Conservation (phyloP, 106 monocot genomes). For the Dendrobium officinale region DNA sequence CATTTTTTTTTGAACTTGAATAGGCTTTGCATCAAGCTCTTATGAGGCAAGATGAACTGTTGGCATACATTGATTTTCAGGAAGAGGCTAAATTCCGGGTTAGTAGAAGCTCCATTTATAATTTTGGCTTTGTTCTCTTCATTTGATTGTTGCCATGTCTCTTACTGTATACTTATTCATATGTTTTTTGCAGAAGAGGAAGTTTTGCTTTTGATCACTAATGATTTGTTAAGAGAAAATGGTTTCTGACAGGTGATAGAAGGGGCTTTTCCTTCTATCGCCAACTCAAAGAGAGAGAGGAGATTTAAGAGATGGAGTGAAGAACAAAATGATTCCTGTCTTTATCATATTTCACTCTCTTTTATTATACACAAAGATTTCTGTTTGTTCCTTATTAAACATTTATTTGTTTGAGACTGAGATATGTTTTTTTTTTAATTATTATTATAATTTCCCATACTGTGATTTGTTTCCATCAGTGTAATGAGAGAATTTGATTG, state of each 20-base stretch:
- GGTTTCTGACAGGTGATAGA: background rate
- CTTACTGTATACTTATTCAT: background rate
- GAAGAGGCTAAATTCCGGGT: slow-evolving; percentile 6
- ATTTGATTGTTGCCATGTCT: background rate
- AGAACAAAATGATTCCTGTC: too few relatives aligned
- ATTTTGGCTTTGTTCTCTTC: background rate
- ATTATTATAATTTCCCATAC: too few relatives aligned
- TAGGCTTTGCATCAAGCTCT: slow-evolving; percentile 10
- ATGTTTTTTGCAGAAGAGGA: slow-evolving; percentile 1
- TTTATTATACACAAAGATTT: too few relatives aligned
- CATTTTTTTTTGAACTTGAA: background rate
- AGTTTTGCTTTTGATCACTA: background rate
- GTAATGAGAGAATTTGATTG: too few relatives aligned
- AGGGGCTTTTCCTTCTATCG: background rate
- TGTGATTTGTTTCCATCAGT: too few relatives aligned
- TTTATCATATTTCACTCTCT: too few relatives aligned
- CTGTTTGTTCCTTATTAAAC: too few relatives aligned
- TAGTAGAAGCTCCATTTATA: background rate
- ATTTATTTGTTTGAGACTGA: too few relatives aligned
- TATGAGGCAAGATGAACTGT: slow-evolving; percentile 11
- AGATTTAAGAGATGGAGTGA: too few relatives aligned
- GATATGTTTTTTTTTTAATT: too few relatives aligned
- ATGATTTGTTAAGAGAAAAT: background rate
- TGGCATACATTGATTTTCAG: slow-evolving; percentile 7
- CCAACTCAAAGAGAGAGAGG: too few relatives aligned